Base-by-base conservation (phyloP, 2,329 filamentous ascomycete species). In the Penicillium freii region DNA sequence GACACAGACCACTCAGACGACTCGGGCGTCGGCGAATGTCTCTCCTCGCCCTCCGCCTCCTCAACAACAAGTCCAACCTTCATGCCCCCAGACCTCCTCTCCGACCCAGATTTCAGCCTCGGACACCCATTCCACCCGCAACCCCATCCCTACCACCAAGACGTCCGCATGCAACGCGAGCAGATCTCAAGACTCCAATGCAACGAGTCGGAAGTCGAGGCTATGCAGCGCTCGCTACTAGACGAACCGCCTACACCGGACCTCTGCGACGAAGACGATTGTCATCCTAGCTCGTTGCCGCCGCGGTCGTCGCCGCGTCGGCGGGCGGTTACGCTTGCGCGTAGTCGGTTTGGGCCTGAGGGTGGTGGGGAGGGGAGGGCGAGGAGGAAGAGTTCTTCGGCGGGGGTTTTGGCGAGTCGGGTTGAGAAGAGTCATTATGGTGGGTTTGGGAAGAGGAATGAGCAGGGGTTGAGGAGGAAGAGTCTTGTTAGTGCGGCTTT, bases 21-120 rank as follows among this genome's bases (percentile, higher is more conserved):
- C 45, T 71, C 74, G n/a, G 70, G 73, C 39, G 67, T 69, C 19
- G 42, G 68, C 21, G 48, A 64, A 31, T 66, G 63, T 60, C 79
- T 79, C 71, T 88, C 85, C 47, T 78, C 78, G 5, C 79, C 75
- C 57, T 86, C 81, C 58, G 87, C 90, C 56, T 86, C 69, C 60
- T 49, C 68, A 63, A 63, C 69, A 60, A 19, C 71, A 58, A 70
- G 65, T 23, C 69, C 71, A 1, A 72, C 70, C 0, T 73, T 66
- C 23, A 65, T 65, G 4, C 71, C 71, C 3, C 54, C 61, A 4
- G 69, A 73, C 40, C 61, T 66, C 48, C 54, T 54, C 8, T 45
- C 51, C 21, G 47, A 51, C 3, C 25, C 49, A 11, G 44, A 31
- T 13, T 17, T 46, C 31, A 19, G 49, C 17, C 33, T 45, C 39